These are phyloP conservation scores for Fusarium coffeatum DNA, from an alignment of 2,329 filamentous ascomycete species.

Conservation along the genomic window DNA sequence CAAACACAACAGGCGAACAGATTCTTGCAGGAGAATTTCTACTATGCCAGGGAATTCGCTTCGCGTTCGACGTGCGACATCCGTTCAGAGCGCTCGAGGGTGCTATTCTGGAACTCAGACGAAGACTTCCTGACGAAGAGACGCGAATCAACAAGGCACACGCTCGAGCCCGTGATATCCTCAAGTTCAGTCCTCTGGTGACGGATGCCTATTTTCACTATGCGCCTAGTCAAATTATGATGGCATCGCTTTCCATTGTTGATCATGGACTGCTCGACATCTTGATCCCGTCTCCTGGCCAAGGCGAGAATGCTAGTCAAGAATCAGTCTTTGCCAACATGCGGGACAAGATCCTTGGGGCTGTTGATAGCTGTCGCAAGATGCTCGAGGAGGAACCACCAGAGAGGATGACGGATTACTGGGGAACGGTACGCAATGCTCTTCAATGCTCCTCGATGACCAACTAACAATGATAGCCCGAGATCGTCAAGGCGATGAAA, in stretches of 20 bases:
- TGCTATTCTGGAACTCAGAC: slow-evolving; percentile 82
- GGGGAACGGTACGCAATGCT: slow-evolving; percentile 58
- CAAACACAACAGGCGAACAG: slow-evolving; percentile 78
- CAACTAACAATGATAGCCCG: slow-evolving; percentile 53
- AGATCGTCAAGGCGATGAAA: slow-evolving; percentile 60
- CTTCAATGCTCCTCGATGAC: not conserved
- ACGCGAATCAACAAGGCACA: slow-evolving; percentile 71
- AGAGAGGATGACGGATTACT: slow-evolving; percentile 65
- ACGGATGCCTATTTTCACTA: slow-evolving; percentile 98
- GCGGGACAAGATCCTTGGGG: slow-evolving; percentile 62
- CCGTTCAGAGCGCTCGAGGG: slow-evolving; percentile 90
- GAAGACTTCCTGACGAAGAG: slow-evolving; percentile 71
- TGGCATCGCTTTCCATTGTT: slow-evolving; percentile 80
- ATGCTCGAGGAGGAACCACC: slow-evolving; percentile 69
- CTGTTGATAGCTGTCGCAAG: slow-evolving; percentile 63
- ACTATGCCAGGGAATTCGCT: slow-evolving; percentile 90
- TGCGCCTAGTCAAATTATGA: slow-evolving; percentile 92
- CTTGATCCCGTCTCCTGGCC: slow-evolving; percentile 56
- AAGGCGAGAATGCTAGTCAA: slow-evolving; percentile 46
- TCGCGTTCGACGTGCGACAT: slow-evolving; percentile 92
- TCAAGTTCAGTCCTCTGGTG: slow-evolving; percentile 83
- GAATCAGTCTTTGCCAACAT: slow-evolving; percentile 42
- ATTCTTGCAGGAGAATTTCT: slow-evolving; percentile 93
- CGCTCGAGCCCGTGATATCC: slow-evolving; percentile 75
- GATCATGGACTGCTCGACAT: slow-evolving; percentile 72